Evolutionary conservation across 164 flowering plant species (phyloP).

Genomic region (Liquidambar formosana): DNA sequence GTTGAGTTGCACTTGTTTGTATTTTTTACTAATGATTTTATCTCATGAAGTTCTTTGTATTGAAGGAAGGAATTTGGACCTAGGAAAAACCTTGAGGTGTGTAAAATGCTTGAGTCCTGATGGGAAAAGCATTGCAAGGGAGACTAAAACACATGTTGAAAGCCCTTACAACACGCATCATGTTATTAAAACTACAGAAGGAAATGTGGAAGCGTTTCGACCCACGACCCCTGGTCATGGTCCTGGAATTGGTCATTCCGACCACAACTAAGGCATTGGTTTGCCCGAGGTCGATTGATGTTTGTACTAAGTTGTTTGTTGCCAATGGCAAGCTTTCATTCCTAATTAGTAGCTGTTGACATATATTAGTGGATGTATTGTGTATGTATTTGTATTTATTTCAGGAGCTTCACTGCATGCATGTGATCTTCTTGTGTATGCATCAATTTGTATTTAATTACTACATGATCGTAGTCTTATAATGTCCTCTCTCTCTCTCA

Average conservation of each 20-base stretch:
- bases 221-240: slow-evolving; percentile 43
- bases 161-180: not conserved
- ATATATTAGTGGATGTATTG: no score
- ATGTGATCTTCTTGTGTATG: no score
- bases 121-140: slow-evolving; percentile 1
- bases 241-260: slow-evolving; percentile 37
- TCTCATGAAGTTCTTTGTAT: slow-evolving; percentile 14
- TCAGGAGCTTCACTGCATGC: no score
- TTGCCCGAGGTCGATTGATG: not conserved
- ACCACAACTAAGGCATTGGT: slow-evolving; percentile 11
- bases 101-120: slow-evolving; percentile 7
- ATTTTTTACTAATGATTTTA: slow-evolving; percentile 14
- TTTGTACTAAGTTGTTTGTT: slow-evolving; percentile 1
- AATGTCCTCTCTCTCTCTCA: no score
- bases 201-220: slow-evolving; percentile 23
- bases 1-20: slow-evolving; percentile 4
- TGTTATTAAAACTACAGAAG: slow-evolving; percentile 4
- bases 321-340: no score
- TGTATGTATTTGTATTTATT: no score
- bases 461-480: no score
- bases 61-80: slow-evolving; percentile 24
- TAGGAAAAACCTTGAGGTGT: slow-evolving; percentile 4
- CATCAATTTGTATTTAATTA: no score
- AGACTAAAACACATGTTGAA: not conserved
- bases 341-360: no score